Percentiles rank a stretch among this genome's conserved stretches.
Evolutionary conservation across 2,329 filamentous ascomycete genomes (phyloP).

Genomic region (Neonectria punicea): DNA sequence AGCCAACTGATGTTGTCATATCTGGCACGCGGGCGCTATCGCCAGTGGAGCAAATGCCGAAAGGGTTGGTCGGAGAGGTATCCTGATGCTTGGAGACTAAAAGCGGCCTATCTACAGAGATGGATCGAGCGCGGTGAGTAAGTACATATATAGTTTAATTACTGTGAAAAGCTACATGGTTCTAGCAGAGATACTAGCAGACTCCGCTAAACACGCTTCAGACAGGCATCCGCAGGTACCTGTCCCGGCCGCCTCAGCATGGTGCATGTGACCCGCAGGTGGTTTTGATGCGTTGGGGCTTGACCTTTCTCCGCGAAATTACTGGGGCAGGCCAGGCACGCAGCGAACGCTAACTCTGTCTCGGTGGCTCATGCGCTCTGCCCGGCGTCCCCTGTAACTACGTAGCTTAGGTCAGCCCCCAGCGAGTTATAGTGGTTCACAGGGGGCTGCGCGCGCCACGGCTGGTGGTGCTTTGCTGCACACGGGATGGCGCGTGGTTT

Average conservation of each 20-base stretch:
- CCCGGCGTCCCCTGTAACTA: neutral
- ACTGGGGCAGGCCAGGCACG: conserved; percentile 6
- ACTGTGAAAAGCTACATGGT: neutral
- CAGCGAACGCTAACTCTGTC: conserved; percentile 3
- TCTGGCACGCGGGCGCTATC: conserved; percentile 41
- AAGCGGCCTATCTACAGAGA: conserved; percentile 17
- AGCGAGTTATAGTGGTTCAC: conserved; percentile 35
- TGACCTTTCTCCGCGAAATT: conserved; percentile 6
- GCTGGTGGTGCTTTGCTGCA: neutral
- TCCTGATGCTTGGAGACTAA: conserved; percentile 6
- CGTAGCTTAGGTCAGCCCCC: neutral
- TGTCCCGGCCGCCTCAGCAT: neutral
- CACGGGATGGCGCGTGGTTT: conserved; percentile 23
- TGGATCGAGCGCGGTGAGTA: neutral
- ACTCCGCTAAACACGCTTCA: neutral
- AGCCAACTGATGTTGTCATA: conserved; percentile 45
- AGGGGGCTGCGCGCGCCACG: neutral
- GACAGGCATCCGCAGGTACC: conserved; percentile 2
- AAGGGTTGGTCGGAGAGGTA: conserved; percentile 19
- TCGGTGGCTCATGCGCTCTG: conserved; percentile 4
- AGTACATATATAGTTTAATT: neutral
- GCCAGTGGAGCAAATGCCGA: conserved; percentile 30
- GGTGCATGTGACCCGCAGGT: conserved; percentile 31
- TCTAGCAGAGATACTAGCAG: neutral
- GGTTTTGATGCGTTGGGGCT: conserved; percentile 9